These are phyloP conservation scores for Backusella psychrophila DNA, from an alignment of 192 early-diverging fungal genomes.

Conservation along the genomic window DNA sequence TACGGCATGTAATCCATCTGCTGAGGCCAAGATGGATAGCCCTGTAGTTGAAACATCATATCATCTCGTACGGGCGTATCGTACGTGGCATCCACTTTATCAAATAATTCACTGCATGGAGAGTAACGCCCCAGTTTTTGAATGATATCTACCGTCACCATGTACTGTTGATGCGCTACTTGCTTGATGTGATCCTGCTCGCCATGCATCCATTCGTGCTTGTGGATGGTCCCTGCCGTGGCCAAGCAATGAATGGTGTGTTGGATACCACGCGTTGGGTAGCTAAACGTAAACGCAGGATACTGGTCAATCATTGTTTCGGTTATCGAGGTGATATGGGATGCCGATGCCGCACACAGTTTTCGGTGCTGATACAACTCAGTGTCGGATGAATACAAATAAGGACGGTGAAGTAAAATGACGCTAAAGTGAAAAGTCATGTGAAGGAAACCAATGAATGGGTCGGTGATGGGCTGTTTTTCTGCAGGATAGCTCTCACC, in stretches of 20 bases:
- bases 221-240: conserved; percentile 48
- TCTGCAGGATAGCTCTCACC: conserved; percentile 28
- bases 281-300: conserved; percentile 38
- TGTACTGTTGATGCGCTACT: conserved; percentile 20
- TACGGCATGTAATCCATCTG: background rate
- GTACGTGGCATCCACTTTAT: background rate
- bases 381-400: conserved; percentile 18
- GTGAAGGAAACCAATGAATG: conserved; percentile 53
- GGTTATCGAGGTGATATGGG: conserved; percentile 49
- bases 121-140: background rate
- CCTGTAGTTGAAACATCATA: background rate
- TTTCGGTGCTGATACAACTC: conserved; percentile 40
- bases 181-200: background rate
- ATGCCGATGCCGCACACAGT: conserved; percentile 49
- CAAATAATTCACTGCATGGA: conserved; percentile 6
- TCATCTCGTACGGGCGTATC: background rate
- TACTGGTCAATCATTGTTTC: conserved; percentile 43
- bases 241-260: conserved; percentile 52
- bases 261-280: conserved; percentile 51
- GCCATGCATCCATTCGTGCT: conserved; percentile 11
- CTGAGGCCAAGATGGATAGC: background rate
- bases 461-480: conserved; percentile 21
- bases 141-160: background rate
- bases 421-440: conserved; percentile 52
- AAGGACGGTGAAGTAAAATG: conserved; percentile 52